Base-by-base conservation (phyloP, 768 basidiomycete genomes). In the Lentinula lateritia region DNA sequence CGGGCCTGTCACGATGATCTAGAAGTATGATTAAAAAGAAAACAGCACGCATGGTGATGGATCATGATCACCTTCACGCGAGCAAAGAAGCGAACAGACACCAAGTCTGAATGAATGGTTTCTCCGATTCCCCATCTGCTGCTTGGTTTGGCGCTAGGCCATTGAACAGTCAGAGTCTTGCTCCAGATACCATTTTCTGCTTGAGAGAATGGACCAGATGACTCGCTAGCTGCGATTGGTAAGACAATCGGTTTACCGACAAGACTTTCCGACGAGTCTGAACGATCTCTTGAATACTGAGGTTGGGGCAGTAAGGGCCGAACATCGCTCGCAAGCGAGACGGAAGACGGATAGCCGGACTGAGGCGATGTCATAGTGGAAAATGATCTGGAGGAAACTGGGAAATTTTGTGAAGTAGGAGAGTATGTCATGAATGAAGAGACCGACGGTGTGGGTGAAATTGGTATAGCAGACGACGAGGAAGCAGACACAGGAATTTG, bases 41-140 rank as follows among this genome's bases (percentile, higher is more conserved):
- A 46, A 36, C 34, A 8, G 38, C 23, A 20, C 45, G 23, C 42
- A 67, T 57, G 61, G 52, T 50, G 58, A 66, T 46, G 41, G 58
- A 57, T 12, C 39, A 45, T 65, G 66, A 65, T 48, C 60, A 90
- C 87, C 82, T 89, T 90, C 65, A 87, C 78, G 50, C 84, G 83
- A 66, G 88, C 75, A 71, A 87, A 85, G 71, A 90, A 94, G 69
- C 81, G 82, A 58, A 92, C 82, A 57, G 82, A 80, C 13, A 82
- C 85, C 65, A 88, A 71, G 55, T 83, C 78, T 45, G 87, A 87
- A 64, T 80, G 77, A 23, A 56, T 41, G 32, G 89, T 88, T 76
- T 92, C 90, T 10, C 92, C 92, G 61, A 89, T 81, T 8, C 90
- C 82, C 89, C 92, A 93, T 18, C 88, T 84, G 67, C 82, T 85